Conservation (phyloP, 352 stramenopile genomes). For the Blastocystis sp. region DNA sequence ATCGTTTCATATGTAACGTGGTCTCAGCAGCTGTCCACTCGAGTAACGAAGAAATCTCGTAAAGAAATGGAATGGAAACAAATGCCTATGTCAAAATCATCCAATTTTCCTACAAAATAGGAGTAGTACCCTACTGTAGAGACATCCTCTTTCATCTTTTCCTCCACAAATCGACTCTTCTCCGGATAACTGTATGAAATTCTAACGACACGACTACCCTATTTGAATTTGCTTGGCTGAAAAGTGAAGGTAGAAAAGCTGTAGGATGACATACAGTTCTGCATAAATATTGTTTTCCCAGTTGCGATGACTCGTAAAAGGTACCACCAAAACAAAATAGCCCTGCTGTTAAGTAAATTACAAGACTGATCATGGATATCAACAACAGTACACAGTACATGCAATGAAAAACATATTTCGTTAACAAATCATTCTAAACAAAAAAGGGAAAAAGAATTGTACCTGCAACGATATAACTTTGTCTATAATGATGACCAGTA, state of each 20-base stretch:
- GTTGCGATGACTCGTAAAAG: not conserved
- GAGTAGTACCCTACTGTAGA: not conserved
- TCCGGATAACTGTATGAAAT: not conserved
- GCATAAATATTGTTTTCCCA: conserved; percentile 11
- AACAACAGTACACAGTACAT: not conserved
- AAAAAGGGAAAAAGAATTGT: not conserved
- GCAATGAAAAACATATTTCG: not conserved
- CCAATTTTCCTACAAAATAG: not conserved
- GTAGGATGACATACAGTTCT: not conserved
- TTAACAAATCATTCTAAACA: not conserved
- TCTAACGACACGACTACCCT: not conserved
- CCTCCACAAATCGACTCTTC: not conserved
- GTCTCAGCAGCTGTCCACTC: not conserved
- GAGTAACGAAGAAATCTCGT: not conserved
- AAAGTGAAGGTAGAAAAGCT: conserved; percentile 1
- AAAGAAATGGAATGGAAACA: conserved; percentile 3
- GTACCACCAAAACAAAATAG: not conserved
- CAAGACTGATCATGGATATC: not conserved
- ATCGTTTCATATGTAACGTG: not conserved
- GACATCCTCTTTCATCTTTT: not conserved
- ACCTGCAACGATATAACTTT: not conserved
- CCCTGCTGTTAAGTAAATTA: not conserved
- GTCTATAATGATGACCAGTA: not conserved
- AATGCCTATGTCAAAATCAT: not conserved
- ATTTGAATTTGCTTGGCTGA: not conserved